Percentiles rank a stretch among this genome's conserved stretches.
Evolutionary conservation across 2,329 filamentous ascomycete genomes (phyloP).

Genomic region (Colletotrichum gloeosporioides): DNA sequence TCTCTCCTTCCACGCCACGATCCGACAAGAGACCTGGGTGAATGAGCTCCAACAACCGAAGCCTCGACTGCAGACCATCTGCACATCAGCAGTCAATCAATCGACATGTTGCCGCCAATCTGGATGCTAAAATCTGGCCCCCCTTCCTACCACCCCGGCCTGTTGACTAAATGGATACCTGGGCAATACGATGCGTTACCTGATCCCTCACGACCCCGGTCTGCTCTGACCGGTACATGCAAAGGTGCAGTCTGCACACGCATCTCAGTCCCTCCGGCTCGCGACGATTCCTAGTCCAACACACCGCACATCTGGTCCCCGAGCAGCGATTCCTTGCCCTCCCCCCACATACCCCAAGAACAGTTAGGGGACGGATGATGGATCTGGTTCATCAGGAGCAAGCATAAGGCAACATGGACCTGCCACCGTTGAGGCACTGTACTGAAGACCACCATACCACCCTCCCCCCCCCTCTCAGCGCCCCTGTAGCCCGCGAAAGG

Average conservation of each 20-base stretch:
- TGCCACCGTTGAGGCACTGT: conserved; percentile 14
- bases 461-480: background rate
- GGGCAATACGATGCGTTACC: conserved; percentile 21
- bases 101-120: conserved; percentile 16
- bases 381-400: conserved; percentile 21
- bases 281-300: conserved; percentile 18
- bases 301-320: conserved; percentile 24
- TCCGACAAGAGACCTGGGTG: background rate
- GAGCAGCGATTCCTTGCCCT: conserved; percentile 7
- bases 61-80: conserved; percentile 4
- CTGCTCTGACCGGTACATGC: conserved; percentile 19
- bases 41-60: background rate
- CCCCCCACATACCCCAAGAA: conserved; percentile 4
- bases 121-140: conserved; percentile 1
- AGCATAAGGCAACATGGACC: conserved; percentile 4
- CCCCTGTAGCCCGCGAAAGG: background rate
- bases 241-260: conserved; percentile 3
- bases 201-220: conserved; percentile 4
- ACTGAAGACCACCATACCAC: background rate
- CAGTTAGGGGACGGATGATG: conserved; percentile 10
- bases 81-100: conserved; percentile 13
- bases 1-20: background rate
- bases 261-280: background rate
- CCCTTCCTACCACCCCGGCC: background rate
- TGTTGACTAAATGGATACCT: conserved; percentile 15